Base-by-base conservation (phyloP, 257 asterid species). In the Rubia yunnanensis region DNA sequence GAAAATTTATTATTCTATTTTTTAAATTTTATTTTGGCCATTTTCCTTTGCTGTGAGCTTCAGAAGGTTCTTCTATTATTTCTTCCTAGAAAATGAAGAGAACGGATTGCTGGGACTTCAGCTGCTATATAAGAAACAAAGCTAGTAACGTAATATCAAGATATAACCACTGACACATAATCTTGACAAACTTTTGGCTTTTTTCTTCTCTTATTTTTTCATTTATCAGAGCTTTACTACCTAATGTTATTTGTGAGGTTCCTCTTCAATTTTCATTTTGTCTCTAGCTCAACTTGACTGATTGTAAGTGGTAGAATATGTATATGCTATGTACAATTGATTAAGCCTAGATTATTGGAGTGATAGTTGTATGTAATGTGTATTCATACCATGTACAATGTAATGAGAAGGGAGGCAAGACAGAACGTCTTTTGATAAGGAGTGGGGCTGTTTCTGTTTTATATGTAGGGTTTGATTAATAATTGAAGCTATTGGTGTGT, bases 381-480 rank as follows among this genome's bases (percentile, higher is more conserved):
- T n/a, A n/a, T n/a, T n/a, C n/a, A n/a, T n/a, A n/a, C n/a, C n/a
- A n/a, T n/a, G n/a, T n/a, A n/a, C n/a, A n/a, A n/a, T n/a, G n/a
- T n/a, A n/a, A n/a, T n/a, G n/a, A n/a, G n/a, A n/a, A n/a, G n/a
- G n/a, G n/a, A n/a, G n/a, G n/a, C n/a, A n/a, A n/a, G n/a, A n/a
- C n/a, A n/a, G n/a, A n/a, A n/a, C n/a, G n/a, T n/a, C n/a, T n/a
- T n/a, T n/a, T n/a, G n/a, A n/a, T 18, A 62, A 63, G 67, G 38
- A 26, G 35, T 27, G 27, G 7, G 22, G 67, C 66, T 67, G 54
- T n/a, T n/a, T 18, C 27, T 68, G 46, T 57, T 32, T 10, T 58
- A 41, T 8, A 39, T 18, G 34, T 41, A 27, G 15, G 35, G 39
- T 26, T 14, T 34, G 70, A 55, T 17, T 22, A 13, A 39, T n/a